Evolutionary conservation across 2,329 filamentous ascomycete species (phyloP), one percentile per base, ranked within the genome.

Genomic region (Berkeleyomyces rouxiae): DNA sequence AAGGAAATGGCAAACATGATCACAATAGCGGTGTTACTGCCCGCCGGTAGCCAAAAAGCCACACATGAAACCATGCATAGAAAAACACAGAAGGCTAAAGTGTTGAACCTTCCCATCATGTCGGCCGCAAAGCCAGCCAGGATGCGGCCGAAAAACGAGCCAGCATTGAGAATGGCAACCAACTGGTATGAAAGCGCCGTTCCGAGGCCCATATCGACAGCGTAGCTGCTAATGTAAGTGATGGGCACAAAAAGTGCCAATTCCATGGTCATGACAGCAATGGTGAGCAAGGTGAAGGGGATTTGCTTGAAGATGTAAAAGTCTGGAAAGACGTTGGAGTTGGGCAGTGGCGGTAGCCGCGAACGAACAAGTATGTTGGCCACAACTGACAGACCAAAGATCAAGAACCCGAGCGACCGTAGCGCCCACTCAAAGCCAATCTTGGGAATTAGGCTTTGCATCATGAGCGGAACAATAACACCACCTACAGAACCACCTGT

Each of bases 141-240:
- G 72, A 83, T 87, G 31, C 90, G 82, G 2, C 90, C 90, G 6
- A 93, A 74, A 61, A 87, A 83, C 0, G 85, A 89, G 9, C 86
- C 88, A 0, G 82, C 88, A 70, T 93, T 95, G 68, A 95, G 79
- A 64, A 93, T 81, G 0, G 89, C 83, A n/a, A 95, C 78, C 37
- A 93, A 78, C 65, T 89, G 84, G 71, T 89, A 92, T n/a, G 68
- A 69, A 31, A 69, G 65, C 11, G 66, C 65, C 4, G 64, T 63
- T 1, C 61, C 44, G 10, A 66, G 66, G 43, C 67, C 69, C 11
- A 66, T 63, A 31, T 65, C 63, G 13, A 57, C 44, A 0, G 86
- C 84, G 69, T 88, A 93, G 1, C 83, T 86, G 4, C 84, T 83
- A 31, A 93, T 82, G 70, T 88, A 93, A 1, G 86, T 86, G 65